Base-by-base conservation (phyloP, 768 basidiomycete genomes). In the Tulasnella sp. region DNA sequence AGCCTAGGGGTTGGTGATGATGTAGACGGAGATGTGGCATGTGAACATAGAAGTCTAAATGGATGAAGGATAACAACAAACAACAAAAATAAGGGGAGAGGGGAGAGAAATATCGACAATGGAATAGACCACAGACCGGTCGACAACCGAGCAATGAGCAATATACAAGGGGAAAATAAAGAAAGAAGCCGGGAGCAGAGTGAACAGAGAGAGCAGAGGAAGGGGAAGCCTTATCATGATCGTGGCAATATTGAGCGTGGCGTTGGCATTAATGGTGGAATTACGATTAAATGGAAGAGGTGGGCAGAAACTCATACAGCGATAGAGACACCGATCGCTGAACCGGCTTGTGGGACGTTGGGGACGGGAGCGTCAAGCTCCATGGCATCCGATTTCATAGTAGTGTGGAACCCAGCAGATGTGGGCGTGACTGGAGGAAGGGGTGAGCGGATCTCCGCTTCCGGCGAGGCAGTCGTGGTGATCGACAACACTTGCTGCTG, bases 131-230 rank as follows among this genome's bases (percentile, higher is more conserved):
- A 70, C 18, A 15, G 29, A 51, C 51, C 51, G 10, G n/a, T 40
- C 46, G 20, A 48, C 23, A 51, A 11, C 40, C 70, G 35, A 70
- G 40, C 32, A 37, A 42, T 35, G 40, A 32, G 35, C 70, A 35
- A 46, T 42, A 73, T 73, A 42, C 40, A 42, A 29, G 46, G 23
- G 55, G 46, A 75, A 55, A 75, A 73, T 42, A 73, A 73, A 35
- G 72, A 73, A 75, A 26, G 35, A 26, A 29, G 7, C 9, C 5
- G 37, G 46, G 73, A 29, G 16, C 16, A 23, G 26, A 10, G 3
- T 18, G 40, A 74, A 46, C 3, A 40, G 26, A 23, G 6, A 26
- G 26, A 57, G n/a, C 23, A 20, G 55, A 57, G 13, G 26, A 67
- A 15, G 32, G 26, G 29, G 32, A 26, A 29, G n/a, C n/a, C 29